Evolutionary conservation across 352 stramenopile species (phyloP).

Genomic region (Phytophthora fragariae): DNA sequence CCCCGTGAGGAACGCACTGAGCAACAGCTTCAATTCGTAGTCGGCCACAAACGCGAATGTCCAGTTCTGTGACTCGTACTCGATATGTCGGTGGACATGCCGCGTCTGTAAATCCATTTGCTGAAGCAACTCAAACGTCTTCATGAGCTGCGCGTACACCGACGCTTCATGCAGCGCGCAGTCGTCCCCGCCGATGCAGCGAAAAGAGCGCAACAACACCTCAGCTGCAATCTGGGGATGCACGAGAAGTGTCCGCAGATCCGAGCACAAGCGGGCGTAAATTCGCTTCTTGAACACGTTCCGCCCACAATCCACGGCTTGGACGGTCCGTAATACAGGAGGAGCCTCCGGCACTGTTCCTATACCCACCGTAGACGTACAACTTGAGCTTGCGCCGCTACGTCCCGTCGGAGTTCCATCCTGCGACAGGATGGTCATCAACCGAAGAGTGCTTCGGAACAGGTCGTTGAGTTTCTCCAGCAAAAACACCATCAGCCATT

Average conservation of each 20-base stretch:
- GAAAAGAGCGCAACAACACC: constrained; percentile 69
- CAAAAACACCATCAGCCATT: constrained; percentile 72
- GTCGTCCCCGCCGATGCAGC: constrained; percentile 36
- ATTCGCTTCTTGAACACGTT: constrained; percentile 84
- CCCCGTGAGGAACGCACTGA: constrained; percentile 68
- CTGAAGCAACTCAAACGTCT: constrained; percentile 71
- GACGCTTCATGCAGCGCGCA: constrained; percentile 43
- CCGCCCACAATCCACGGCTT: constrained; percentile 69
- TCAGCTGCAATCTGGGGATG: constrained; percentile 68
- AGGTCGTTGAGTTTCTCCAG: constrained; percentile 72
- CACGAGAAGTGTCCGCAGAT: constrained; percentile 79
- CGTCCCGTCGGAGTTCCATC: constrained; percentile 16
- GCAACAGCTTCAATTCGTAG: constrained; percentile 84
- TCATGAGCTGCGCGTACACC: constrained; percentile 65
- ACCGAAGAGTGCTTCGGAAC: constrained; percentile 66
- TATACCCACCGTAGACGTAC: constrained; percentile 32
- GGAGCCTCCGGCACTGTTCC: constrained; percentile 29
- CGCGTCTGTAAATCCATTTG: constrained; percentile 86
- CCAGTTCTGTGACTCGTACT: constrained; percentile 88
- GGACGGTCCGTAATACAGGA: constrained; percentile 48
- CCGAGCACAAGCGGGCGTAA: constrained; percentile 82
- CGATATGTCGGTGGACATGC: constrained; percentile 73
- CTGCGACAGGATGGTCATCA: constrained; percentile 56
- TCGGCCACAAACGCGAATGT: constrained; percentile 85
- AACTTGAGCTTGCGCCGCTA: constrained; percentile 23